Base-by-base conservation (phyloP, 257 asterid species). In the Lycium barbarum region DNA sequence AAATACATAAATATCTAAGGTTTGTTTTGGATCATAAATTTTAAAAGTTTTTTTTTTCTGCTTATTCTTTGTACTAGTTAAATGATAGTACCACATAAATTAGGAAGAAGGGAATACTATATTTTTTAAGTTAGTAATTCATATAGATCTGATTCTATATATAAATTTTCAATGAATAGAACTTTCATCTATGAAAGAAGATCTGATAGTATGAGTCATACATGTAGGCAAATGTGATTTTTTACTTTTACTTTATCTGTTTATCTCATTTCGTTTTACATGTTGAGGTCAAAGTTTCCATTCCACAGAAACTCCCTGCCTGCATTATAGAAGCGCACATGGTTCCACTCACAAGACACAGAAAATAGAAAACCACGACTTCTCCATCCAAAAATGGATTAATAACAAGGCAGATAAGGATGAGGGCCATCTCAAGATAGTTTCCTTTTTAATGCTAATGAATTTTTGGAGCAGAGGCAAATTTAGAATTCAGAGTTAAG, bases 291-390 rank as follows among this genome's bases (percentile, higher is more conserved):
- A 43, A 43, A 63, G 58, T n/a, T 72, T 12, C 73, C 20, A 13
- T 66, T 66, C 73, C 33, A 47, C 45, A 72, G 59, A 72, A 72
- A 45, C 26, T 45, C 36, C 45, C 26, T 11, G n/a, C 18, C 59
- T 72, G 9, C 58, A 45, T 72, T n/a, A n/a, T 47, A 51, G 80
- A 73, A 73, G 80, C 7, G 80, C 80, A 73, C 59, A 47, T 47
- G 59, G 58, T 73, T 45, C 0, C 58, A 47, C n/a, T 43, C 58
- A 47, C 38, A 73, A 72, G 1, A 45, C 58, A 45, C 80, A n/a
- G 40, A 73, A 73, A 6, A 73, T 45, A 73, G 38, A n/a, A 73
- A 73, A 73, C 58, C 58, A n/a, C 18, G 18, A 45, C 36, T 73
- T 45, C 36, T 43, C 58, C 80, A n/a, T n/a, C 18, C 38, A 72